Evolutionary conservation across 1,139 yeast species (phyloP), one percentile per base, ranked within the genome.

Genomic region (Eremothecium coryli): DNA sequence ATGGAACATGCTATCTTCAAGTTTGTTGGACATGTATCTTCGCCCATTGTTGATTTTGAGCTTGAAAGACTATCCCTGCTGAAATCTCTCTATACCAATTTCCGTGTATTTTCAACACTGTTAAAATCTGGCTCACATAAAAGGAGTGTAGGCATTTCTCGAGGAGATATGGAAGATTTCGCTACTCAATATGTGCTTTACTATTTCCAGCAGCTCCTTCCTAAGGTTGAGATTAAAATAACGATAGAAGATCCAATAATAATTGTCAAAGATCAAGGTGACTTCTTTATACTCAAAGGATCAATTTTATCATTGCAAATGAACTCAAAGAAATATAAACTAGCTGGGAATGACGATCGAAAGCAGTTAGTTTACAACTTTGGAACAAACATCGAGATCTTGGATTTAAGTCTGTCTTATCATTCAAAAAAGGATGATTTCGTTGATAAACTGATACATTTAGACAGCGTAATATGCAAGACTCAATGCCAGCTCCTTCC

Each of bases 1-100:
- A 52, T 67, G n/a, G 61, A 74, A 0, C 61, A 68, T 23, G 66
- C 74, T 11, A 66, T 71, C 25, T 67, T 74, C 1, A 64, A 70
- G 8, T 38, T 74, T 4, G 73, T 72, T 36, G 63, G 75, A 30
- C 70, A 70, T 43, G 56, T 73, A 2, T 57, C 76, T 49, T 58
- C 66, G 49, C 54, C 71, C 60, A 48, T 65, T 46, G 13, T 50
- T 56, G 55, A 61, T 58, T 33, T 64, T 58, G 30, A 50, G 61
- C 29, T 42, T 58, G 23, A 54, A 45, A 40, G 70, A 61, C 44
- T 51, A 21, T 48, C 61, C 7, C 43, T 53, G 37, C 29, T 47
- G 33, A 49, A 50, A 28, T 44, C 56, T 53, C 60, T 52, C 30
- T 56, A 35, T 50, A 54, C 37, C 21, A 53, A 51, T 35, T 40